Conservation (phyloP, 306 rosid genomes). For the Benincasa hispida region DNA sequence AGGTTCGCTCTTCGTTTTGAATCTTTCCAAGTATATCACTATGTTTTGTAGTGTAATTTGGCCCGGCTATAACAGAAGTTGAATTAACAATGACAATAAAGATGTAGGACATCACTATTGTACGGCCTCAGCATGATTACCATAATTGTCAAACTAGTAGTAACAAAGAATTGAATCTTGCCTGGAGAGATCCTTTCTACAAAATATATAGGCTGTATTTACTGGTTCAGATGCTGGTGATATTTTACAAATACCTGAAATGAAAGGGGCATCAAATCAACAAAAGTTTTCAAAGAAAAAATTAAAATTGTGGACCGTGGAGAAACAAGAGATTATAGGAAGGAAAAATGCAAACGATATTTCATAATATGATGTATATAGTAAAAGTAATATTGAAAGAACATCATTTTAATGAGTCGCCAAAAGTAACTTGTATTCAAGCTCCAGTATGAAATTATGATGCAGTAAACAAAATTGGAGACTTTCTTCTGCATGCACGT, state of each 20-base stretch:
- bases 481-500: neutral
- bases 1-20: neutral
- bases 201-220: conserved; percentile 66
- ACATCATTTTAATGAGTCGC: neutral
- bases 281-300: neutral
- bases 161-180: conserved; percentile 16
- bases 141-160: neutral
- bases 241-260: conserved; percentile 64
- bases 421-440: neutral
- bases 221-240: conserved; percentile 42
- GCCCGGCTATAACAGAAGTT: neutral
- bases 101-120: neutral
- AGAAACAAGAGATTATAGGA: neutral
- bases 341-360: neutral
- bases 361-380: neutral
- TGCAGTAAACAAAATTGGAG: neutral
- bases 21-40: neutral
- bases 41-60: neutral
- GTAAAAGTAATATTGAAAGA: neutral
- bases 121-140: neutral
- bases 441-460: neutral
- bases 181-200: conserved; percentile 81
- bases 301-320: neutral
- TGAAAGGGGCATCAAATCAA: conserved; percentile 12
- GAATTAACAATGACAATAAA: neutral